Percentiles rank a stretch among this genome's conserved stretches.
Conservation (phyloP, 2,329 filamentous ascomycete genomes). For the Curvularia sp. region DNA sequence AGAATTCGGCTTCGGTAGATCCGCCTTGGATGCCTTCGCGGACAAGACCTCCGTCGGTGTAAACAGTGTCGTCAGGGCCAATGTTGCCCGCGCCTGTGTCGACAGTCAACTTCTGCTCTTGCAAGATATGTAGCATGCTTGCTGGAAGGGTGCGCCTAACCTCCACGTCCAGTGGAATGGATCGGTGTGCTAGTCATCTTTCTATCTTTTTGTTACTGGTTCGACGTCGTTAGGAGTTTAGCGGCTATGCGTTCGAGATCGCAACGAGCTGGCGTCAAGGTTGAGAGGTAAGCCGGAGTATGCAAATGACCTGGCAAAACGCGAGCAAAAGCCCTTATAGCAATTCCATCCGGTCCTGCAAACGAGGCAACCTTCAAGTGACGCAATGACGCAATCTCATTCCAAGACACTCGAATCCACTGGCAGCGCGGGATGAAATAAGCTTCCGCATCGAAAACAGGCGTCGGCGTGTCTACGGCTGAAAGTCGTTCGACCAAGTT, state of each 20-base stretch:
- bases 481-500: conserved; percentile 26
- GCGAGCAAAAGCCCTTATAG: conserved; percentile 40
- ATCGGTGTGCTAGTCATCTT: conserved; percentile 50
- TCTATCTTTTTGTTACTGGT: conserved; percentile 11
- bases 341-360: conserved; percentile 33
- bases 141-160: conserved; percentile 46
- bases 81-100: conserved; percentile 65
- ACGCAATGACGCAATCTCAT: conserved; percentile 41
- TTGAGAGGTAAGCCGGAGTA: conserved; percentile 15
- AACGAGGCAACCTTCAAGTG: conserved; percentile 24
- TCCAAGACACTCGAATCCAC: conserved; percentile 18
- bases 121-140: neutral
- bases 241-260: conserved; percentile 16
- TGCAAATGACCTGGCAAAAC: conserved; percentile 11
- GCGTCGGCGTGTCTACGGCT: conserved; percentile 24
- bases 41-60: conserved; percentile 56
- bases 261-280: conserved; percentile 18
- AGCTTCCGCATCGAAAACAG: conserved; percentile 23
- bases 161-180: conserved; percentile 66
- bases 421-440: conserved; percentile 41
- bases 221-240: conserved; percentile 11
- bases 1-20: conserved; percentile 50
- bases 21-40: conserved; percentile 55
- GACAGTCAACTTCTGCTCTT: conserved; percentile 16
- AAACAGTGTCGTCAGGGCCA: conserved; percentile 58